Percentiles rank a stretch among this genome's conserved stretches.
These are phyloP conservation scores for Penicillium decumbens DNA, from an alignment of 2,329 filamentous ascomycete genomes.

Conservation along the genomic window DNA sequence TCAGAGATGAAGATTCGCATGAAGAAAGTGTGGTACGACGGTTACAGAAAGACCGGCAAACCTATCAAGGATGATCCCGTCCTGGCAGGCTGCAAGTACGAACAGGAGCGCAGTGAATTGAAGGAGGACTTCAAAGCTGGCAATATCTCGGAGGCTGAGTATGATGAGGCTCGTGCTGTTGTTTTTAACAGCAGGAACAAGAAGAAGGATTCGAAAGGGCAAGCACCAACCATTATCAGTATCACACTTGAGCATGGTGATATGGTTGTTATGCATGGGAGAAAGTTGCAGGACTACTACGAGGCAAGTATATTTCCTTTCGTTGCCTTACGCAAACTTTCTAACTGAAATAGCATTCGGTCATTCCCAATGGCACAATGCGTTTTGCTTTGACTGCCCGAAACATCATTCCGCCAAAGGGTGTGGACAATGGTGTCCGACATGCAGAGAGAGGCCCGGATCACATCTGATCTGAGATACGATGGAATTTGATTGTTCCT, in stretches of 20 bases:
- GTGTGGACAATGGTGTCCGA: background rate
- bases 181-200: conserved; percentile 22
- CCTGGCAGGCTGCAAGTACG: conserved; percentile 29
- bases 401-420: conserved; percentile 20
- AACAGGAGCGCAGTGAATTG: conserved; percentile 22
- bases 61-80: conserved; percentile 29
- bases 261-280: conserved; percentile 56
- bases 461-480: background rate
- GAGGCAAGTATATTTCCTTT: conserved; percentile 36
- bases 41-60: conserved; percentile 23
- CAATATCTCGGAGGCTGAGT: conserved; percentile 18
- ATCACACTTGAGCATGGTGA: conserved; percentile 54
- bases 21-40: conserved; percentile 49
- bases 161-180: conserved; percentile 23
- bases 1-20: conserved; percentile 53
- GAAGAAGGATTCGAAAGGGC: conserved; percentile 20
- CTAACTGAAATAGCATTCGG: conserved; percentile 28
- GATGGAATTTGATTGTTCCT: background rate
- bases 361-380: conserved; percentile 28
- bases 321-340: too few relatives aligned
- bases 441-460: background rate
- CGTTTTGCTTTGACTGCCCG: conserved; percentile 37
- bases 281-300: conserved; percentile 51
- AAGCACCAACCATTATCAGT: conserved; percentile 32
- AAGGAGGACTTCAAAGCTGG: conserved; percentile 18